phyloP scores from a whole-genome alignment of 106 monocot genomes.

The Allium sativum region DNA sequence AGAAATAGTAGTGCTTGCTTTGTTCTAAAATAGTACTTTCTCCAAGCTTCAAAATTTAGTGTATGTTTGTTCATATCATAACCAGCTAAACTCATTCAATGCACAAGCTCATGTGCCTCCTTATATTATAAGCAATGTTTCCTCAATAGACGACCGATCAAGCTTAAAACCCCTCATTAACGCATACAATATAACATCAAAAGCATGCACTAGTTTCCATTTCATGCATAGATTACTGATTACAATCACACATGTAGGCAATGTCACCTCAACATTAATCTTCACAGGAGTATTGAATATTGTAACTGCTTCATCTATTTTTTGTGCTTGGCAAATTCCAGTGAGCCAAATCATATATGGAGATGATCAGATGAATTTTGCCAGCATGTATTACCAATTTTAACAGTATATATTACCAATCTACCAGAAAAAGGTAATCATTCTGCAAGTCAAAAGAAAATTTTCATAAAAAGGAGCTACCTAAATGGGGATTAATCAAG shows the following conservation, averaged over 20 bases:
- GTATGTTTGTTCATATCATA: constrained; percentile 63
- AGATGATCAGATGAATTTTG: too few relatives aligned
- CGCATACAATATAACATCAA: constrained; percentile 58
- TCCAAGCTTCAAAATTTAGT: not conserved
- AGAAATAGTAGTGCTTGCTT: too few relatives aligned
- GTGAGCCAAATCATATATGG: constrained; percentile 77
- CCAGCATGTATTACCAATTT: too few relatives aligned
- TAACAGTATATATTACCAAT: too few relatives aligned
- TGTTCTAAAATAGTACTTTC: too few relatives aligned
- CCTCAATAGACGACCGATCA: constrained; percentile 36
- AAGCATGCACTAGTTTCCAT: constrained; percentile 29
- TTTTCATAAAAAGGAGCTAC: too few relatives aligned
- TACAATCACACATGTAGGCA: constrained; percentile 42
- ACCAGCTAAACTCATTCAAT: constrained; percentile 45
- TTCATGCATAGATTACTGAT: constrained; percentile 41
- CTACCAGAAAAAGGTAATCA: too few relatives aligned
- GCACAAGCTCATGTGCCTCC: constrained; percentile 39
- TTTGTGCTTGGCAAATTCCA: constrained; percentile 49
- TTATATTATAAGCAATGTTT: constrained; percentile 34
- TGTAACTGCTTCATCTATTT: constrained; percentile 36
- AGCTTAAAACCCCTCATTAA: constrained; percentile 47
- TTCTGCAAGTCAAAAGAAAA: too few relatives aligned
- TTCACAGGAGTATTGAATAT: constrained; percentile 44
- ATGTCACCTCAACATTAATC: constrained; percentile 33
- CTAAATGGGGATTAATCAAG: too few relatives aligned